Evolutionary conservation across 1,284 basidiomycete species (phyloP), one percentile per base, ranked within the genome.

Genomic region (Volvariella volvacea): DNA sequence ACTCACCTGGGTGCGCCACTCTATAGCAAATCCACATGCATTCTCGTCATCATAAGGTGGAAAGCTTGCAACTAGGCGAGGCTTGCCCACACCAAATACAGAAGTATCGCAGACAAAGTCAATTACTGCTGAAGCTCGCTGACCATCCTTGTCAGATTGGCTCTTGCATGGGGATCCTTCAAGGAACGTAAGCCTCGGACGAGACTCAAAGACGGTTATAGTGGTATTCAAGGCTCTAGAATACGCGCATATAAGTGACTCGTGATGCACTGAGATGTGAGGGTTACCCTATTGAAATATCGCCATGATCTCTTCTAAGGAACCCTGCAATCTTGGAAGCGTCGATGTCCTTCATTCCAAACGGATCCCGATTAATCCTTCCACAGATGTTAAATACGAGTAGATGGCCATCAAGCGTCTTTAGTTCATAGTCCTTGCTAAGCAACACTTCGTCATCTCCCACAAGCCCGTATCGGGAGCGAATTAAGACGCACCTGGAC

Each of bases 221-320:
- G 78, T 80, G 4, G 76, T 79, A 51, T 85, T 87, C 30, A 73
- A 66, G 46, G 74, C 65, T 31, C 83, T 86, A 52, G 19, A 28
- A 28, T 38, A 38, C 22, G 17, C 21, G 17, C 33, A 39, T 37
- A 22, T 33, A 10, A 45, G 17, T 22, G 19, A 12, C 22, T 20
- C 39, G 21, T 40, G 25, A 38, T 22, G 4, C 22, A 15, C n/a
- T 21, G 28, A 20, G 22, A 10, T 14, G 12, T 16, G 21, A 10
- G 41, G 25, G 32, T 33, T 54, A 84, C 84, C 87, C 87, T 31
- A 89, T 71, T 4, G 78, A 78, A 60, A 88, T 80, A 58, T 86
- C 81, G 0, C 81, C 76, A 48, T 76, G 82, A 31, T 64, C 74
- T 44, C 69, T 71, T 37, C 78, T 70, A 38, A 80, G 71, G 51